Evolutionary conservation across 2,329 filamentous ascomycete genomes (phyloP).

Genomic region (Thielaviopsis populi): DNA sequence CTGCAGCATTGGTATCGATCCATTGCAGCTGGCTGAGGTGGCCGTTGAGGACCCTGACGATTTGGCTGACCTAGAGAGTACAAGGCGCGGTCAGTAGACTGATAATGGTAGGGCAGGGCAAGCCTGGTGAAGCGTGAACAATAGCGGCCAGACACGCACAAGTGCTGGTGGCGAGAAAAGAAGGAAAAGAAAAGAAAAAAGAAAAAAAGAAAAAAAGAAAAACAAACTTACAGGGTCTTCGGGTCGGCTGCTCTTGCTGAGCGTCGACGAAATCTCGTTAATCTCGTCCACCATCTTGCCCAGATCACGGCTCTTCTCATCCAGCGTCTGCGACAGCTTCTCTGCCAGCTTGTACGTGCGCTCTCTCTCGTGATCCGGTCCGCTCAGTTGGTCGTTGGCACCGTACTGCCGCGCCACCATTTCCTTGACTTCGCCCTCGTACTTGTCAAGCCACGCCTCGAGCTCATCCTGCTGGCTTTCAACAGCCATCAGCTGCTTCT

Average conservation of each 20-base stretch:
- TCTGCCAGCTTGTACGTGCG: slow-evolving; percentile 92
- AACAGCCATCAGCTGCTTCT: slow-evolving; percentile 75
- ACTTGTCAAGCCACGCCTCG: slow-evolving; percentile 72
- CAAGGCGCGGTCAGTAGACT: neutral
- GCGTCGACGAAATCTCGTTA: slow-evolving; percentile 74
- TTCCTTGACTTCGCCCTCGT: slow-evolving; percentile 81
- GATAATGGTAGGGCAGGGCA: neutral
- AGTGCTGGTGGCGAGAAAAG: slow-evolving; percentile 15
- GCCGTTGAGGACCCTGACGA: slow-evolving; percentile 85
- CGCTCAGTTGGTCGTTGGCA: slow-evolving; percentile 60
- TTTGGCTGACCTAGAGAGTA: slow-evolving; percentile 61
- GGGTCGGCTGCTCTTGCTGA: slow-evolving; percentile 78
- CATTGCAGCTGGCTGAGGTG: slow-evolving; percentile 85
- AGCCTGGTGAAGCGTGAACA: no score
- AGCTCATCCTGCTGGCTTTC: slow-evolving; percentile 90
- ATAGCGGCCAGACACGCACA: no score
- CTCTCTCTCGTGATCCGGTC: slow-evolving; percentile 90
- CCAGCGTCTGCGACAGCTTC: slow-evolving; percentile 75
- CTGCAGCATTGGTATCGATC: slow-evolving; percentile 74
- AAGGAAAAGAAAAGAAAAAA: neutral
- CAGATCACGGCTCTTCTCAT: slow-evolving; percentile 86
- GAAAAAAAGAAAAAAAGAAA: neutral
- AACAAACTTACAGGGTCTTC: slow-evolving; percentile 61
- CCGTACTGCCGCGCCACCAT: slow-evolving; percentile 69
- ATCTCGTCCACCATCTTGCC: slow-evolving; percentile 97